Base-by-base conservation (phyloP, 2,329 filamentous ascomycete genomes). In the Fusarium sp. region DNA sequence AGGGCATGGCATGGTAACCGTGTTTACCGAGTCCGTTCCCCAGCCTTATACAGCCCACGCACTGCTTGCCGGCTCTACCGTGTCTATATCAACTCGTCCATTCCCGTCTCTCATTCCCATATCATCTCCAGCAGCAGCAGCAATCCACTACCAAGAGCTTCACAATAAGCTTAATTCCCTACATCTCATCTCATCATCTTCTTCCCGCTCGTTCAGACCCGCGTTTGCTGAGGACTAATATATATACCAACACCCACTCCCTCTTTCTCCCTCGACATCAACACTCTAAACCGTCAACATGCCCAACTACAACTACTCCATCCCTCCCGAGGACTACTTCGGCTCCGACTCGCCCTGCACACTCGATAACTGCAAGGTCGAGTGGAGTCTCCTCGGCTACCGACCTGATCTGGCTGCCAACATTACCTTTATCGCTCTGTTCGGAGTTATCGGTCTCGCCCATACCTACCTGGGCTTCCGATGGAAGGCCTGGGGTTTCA, bases 371-470 rank as follows among this genome's bases (percentile, higher is more conserved):
- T 90, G 88, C 76, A 83, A 84, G 5, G 73, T 87, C 42, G 82
- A 86, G 63, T 83, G 78, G 78, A 87, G 84, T 77, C 82, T 89
- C 73, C 89, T 91, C 79, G 77, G 83, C 62, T 92, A 91, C 80
- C 83, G 85, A 35, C 86, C 91, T 31, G 84, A 84, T 31, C 80
- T 91, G 2, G 80, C 81, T 11, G 88, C 88, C 68, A 92, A 92
- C 77, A 80, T 83, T 54, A 68, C 84, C 56, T 90, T 90, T 75
- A 70, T 87, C 3, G 85, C 80, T 38, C 73, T 91, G 40, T 92
- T 91, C 76, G 79, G 75, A 56, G 35, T 87, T 42, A 54, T 85
- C 22, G 80, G 80, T 20, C 27, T 82, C 20, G 68, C 84, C n/a
- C 88, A 90, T 66, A 54, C 81, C 40, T 81, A 80, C 52, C 81